Evolutionary conservation across 2,329 filamentous ascomycete species (phyloP).

Genomic region (Alternaria hordeiaustralica): DNA sequence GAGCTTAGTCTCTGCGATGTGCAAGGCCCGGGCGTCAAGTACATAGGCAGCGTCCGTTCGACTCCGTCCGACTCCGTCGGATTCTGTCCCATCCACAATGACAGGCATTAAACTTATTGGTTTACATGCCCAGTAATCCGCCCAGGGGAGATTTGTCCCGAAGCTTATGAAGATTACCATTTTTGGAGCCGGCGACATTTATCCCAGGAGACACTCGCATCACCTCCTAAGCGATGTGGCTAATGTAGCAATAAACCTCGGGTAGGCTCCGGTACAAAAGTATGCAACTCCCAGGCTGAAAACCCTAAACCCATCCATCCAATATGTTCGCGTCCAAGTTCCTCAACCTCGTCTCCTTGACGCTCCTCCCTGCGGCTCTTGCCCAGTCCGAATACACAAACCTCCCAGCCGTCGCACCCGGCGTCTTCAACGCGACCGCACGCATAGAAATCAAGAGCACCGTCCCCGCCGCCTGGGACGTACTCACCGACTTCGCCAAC

Average conservation of each 20-base stretch:
- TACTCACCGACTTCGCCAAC: constrained; percentile 34
- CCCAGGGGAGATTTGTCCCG: neutral
- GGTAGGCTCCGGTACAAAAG: neutral
- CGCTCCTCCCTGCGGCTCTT: neutral
- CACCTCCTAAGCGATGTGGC: neutral
- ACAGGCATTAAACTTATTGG: neutral
- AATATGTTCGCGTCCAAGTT: neutral
- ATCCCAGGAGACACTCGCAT: neutral
- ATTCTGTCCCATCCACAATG: neutral
- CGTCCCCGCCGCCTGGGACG: constrained; percentile 30
- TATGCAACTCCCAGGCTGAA: neutral
- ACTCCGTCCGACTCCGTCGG: neutral
- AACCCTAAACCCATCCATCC: neutral
- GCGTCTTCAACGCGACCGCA: constrained; percentile 38
- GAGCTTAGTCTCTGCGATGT: neutral
- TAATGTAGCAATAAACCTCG: neutral
- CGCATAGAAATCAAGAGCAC: constrained; percentile 35
- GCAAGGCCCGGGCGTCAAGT: neutral
- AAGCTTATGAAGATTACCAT: neutral
- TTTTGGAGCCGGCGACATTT: neutral
- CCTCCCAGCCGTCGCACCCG: constrained; percentile 31
- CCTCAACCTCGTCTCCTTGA: neutral
- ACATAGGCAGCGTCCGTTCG: neutral
- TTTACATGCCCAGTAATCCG: neutral
- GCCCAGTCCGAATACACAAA: constrained; percentile 28